Evolutionary conservation across 768 basidiomycete species (phyloP).

Genomic region (Pulveroboletus sp.): DNA sequence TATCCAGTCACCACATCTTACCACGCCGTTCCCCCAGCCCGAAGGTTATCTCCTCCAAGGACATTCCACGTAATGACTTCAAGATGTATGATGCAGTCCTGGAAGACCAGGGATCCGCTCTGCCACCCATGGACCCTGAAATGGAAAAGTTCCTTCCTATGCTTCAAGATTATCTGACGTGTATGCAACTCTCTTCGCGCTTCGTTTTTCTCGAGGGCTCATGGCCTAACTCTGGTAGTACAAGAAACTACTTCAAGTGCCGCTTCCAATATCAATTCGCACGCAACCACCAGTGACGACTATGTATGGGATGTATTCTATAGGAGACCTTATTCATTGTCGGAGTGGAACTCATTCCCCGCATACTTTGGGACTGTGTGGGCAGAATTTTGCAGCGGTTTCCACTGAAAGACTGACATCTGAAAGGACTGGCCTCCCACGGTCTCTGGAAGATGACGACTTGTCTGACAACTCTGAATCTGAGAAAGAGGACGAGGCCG

Average conservation of each 20-base stretch:
- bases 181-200: conserved; percentile 35
- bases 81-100: conserved; percentile 72
- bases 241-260: conserved; percentile 18
- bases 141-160: conserved; percentile 76
- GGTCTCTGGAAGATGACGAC: conserved; percentile 44
- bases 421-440: conserved; percentile 60
- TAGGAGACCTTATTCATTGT: conserved; percentile 54
- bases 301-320: conserved; percentile 87
- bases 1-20: neutral
- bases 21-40: conserved; percentile 38
- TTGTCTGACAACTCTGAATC: conserved; percentile 61
- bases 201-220: neutral
- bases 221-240: conserved; percentile 15
- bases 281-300: conserved; percentile 37
- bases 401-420: neutral
- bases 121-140: conserved; percentile 45
- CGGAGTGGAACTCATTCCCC: conserved; percentile 54
- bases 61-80: conserved; percentile 43
- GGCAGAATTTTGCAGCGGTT: conserved; percentile 15
- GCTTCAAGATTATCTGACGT: conserved; percentile 66
- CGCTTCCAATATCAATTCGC: neutral
- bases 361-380: conserved; percentile 64
- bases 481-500: conserved; percentile 68
- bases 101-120: conserved; percentile 28
- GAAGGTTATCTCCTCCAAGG: conserved; percentile 50